Base-by-base conservation (phyloP, 2,329 filamentous ascomycete genomes). In the Fusarium transvaalense region DNA sequence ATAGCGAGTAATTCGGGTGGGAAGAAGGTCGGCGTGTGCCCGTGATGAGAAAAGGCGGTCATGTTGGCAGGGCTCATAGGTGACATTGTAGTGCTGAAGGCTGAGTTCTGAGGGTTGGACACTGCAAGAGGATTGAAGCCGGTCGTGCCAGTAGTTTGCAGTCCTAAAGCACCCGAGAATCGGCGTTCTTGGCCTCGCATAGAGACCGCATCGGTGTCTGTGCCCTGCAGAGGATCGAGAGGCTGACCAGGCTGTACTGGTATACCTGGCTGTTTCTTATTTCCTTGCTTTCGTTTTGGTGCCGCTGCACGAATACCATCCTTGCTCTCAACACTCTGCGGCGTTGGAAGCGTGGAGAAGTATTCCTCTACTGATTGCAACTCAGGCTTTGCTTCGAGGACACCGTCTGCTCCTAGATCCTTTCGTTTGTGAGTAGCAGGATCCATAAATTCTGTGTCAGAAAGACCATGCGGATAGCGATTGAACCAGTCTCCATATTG, bases 401-500 rank as follows among this genome's bases (percentile, higher is more conserved):
- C 93, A 1, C 92, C 94, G 76, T 97, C 94, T n/a, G 92, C 91
- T 10, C 92, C 91, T 39, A 88, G 90, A 74, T 97, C 92, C 71
- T 91, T 92, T 76, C 90, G 89, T 73, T 88, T 84, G 39, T 86
- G 84, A 6, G 84, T 81, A 29, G 87, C 88, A 2, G 92, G 91
- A 69, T 96, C 93, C 73, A 93, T 89, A 78, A 93, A 96, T 74
- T 97, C 93, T 2, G 89, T 86, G 63, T 92, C 89, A 5, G 92
- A 93, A 17, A 98, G 92, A 4, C 96, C 96, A 73, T 97, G 92
- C 1, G 96, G 96, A 76, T 97, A 98, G 69, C 92, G 88, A 76
- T 96, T 92, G 75, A 98, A 98, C 96, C 96, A 98, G 79, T 98
- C 96, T 52, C 94, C 94, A 73, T 98, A 98, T 75, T 98, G 95